Conservation (phyloP, 1,284 basidiomycete genomes). For the Trametes versicolor region DNA sequence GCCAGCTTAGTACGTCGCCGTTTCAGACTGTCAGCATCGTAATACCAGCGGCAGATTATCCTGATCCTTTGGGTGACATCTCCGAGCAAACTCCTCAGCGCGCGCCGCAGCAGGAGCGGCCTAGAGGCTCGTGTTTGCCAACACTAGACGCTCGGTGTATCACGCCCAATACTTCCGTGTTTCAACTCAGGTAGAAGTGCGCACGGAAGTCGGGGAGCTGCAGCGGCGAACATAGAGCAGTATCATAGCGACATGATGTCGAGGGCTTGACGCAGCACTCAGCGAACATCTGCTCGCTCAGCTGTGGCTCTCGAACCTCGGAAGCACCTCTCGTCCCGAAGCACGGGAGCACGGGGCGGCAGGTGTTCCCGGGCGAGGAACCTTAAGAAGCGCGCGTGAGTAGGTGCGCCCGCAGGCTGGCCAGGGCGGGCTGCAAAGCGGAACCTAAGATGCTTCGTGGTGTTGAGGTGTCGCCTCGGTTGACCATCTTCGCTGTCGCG, state of each 20-base stretch:
- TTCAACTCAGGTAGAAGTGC: background rate
- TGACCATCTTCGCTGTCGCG: background rate
- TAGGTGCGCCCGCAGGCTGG: no score
- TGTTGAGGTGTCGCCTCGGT: slow-evolving; percentile 7
- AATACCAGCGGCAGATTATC: no score
- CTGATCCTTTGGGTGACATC: no score
- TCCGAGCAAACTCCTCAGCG: no score
- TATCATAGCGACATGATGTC: slow-evolving; percentile 4
- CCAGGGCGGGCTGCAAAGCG: background rate
- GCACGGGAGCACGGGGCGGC: background rate
- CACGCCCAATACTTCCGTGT: background rate
- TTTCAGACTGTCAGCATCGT: no score
- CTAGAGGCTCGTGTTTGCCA: no score
- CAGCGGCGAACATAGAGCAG: background rate
- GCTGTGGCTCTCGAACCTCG: background rate
- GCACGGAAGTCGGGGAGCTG: background rate
- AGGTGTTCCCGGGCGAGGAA: background rate
- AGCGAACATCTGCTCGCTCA: background rate
- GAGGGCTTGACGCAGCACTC: background rate
- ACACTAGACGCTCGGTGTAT: no score
- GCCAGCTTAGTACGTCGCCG: no score
- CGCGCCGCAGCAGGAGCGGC: no score
- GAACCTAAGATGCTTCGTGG: background rate
- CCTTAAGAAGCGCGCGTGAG: background rate
- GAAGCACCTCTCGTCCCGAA: background rate